A percentile compares a stretch with the other conserved stretches of the same genome.
Conservation (phyloP, 2,329 filamentous ascomycete genomes). For the Pestalotiopsis fici region DNA sequence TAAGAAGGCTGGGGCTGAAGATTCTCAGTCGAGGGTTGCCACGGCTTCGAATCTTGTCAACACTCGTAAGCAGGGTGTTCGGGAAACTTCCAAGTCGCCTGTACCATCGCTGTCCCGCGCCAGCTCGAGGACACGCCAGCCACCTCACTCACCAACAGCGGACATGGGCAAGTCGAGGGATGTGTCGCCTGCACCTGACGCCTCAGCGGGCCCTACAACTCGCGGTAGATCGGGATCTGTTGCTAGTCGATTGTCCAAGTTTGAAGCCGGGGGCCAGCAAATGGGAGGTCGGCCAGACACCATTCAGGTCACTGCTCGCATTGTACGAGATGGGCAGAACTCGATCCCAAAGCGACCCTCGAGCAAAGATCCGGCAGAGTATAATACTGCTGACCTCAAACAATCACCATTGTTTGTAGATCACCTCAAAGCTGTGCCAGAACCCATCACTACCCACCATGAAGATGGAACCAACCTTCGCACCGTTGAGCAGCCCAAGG, state of each 20-base stretch:
- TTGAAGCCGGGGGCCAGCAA: constrained; percentile 42
- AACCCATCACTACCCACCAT: constrained; percentile 26
- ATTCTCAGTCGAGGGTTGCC: constrained; percentile 25
- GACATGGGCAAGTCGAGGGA: constrained; percentile 27
- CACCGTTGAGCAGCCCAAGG: constrained; percentile 33
- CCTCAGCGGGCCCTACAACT: constrained; percentile 9
- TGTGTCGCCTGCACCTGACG: constrained; percentile 18
- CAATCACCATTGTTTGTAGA: constrained; percentile 62
- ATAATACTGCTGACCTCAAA: constrained; percentile 51
- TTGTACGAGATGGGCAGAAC: constrained; percentile 66
- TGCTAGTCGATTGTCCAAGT: constrained; percentile 56
- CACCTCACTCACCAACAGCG: constrained; percentile 29
- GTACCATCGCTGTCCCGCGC: constrained; percentile 32
- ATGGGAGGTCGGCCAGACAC: constrained; percentile 65
- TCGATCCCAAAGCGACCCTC: constrained; percentile 37
- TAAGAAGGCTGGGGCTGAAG: constrained; percentile 28
- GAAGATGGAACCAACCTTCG: constrained; percentile 23
- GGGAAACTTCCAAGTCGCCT: constrained; percentile 29
- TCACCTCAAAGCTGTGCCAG: constrained; percentile 44
- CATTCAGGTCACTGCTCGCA: constrained; percentile 85
- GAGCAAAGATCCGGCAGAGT: constrained; percentile 43
- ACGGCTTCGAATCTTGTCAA: constrained; percentile 45
- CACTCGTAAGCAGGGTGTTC: constrained; percentile 38
- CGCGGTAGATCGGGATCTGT: constrained; percentile 55
- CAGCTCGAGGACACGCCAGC: neutral